Evolutionary conservation across 768 basidiomycete species (phyloP).

Genomic region (Boletales sp.): DNA sequence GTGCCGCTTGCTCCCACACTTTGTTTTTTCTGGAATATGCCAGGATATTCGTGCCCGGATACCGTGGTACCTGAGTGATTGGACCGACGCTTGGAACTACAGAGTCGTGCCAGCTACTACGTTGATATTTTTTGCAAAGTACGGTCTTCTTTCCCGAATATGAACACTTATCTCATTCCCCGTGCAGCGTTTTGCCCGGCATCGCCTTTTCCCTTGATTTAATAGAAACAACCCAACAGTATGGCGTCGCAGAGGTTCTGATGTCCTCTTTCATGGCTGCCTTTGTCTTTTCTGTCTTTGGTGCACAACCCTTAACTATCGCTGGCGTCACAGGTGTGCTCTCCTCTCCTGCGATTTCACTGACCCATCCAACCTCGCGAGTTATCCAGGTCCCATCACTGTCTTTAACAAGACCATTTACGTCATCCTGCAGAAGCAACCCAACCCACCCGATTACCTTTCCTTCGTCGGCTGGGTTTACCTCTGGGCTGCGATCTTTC

Average conservation of each 20-base stretch:
- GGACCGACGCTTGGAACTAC: conserved; percentile 92
- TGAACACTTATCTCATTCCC: not conserved
- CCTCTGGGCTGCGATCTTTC: conserved; percentile 82
- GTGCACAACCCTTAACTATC: conserved; percentile 88
- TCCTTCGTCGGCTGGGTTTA: conserved; percentile 93
- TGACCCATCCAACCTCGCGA: not conserved
- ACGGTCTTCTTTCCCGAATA: conserved; percentile 21
- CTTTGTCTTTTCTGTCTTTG: conserved; percentile 80
- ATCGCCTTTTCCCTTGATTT: conserved; percentile 91
- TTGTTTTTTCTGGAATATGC: conserved; percentile 54
- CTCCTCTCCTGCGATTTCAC: not conserved
- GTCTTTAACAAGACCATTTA: conserved; percentile 91
- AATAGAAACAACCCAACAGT: conserved; percentile 86
- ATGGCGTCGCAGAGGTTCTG: conserved; percentile 87
- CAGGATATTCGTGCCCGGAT: conserved; percentile 66
- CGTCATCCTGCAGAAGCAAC: conserved; percentile 57
- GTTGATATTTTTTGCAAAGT: conserved; percentile 86
- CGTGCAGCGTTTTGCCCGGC: conserved; percentile 72
- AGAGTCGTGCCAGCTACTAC: conserved; percentile 76
- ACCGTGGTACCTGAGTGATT: conserved; percentile 84
- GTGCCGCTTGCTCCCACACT: not conserved
- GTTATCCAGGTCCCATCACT: conserved; percentile 72
- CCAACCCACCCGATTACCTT: conserved; percentile 71
- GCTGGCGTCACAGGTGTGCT: conserved; percentile 80
- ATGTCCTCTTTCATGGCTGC: conserved; percentile 86